Evolutionary conservation across 345 rosid species (phyloP), one percentile per base, ranked within the genome.

Genomic region (Abelmoschus esculentus): DNA sequence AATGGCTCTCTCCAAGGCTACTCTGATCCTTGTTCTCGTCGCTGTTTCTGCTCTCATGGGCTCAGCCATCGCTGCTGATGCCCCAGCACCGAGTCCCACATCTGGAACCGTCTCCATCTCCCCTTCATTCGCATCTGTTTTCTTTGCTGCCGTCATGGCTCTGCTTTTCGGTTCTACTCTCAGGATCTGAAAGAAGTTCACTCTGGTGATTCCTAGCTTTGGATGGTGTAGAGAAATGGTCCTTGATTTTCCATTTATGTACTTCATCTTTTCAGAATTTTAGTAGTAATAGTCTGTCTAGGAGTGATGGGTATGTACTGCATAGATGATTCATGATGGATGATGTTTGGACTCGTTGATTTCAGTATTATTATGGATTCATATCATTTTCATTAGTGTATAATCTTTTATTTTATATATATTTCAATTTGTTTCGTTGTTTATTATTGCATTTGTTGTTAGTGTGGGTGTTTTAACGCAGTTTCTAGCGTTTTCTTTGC

Each of bases 51-150:
- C 58, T 46, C 73, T 70, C 13, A 28, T 70, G 56, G 66, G 31
- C 17, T 26, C 64, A 14, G 66, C 66, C 50, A 18, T 58, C 3
- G 73, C 58, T 10, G 66, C 73, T 31, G 73, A 70, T 0, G 47
- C 73, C 64, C 73, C 73, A 3, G 73, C 73, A 29, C 73, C 73
- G 5, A 70, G 66, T 9, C 66, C 66, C 29, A 46, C 57, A 3
- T 14, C 73, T 0, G 73, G 66, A 26, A 11, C 46, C 4, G 31
- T 7, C 57, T 58, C 73, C 32, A 7, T 70, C 57, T 59, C 57
- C 2, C 57, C 66, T 31, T 46, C 73, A 59, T 70, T 59, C 44
- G 40, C 44, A 44, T 59, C 57, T 15, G 57, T 18, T 59, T n/a
- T 42, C 31, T 8, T 15, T 14, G 73, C 56, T 57, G 57, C 44